Evolutionary conservation across 2,329 filamentous ascomycete species (phyloP).

Genomic region (Thermothelomyces thermophilus): DNA sequence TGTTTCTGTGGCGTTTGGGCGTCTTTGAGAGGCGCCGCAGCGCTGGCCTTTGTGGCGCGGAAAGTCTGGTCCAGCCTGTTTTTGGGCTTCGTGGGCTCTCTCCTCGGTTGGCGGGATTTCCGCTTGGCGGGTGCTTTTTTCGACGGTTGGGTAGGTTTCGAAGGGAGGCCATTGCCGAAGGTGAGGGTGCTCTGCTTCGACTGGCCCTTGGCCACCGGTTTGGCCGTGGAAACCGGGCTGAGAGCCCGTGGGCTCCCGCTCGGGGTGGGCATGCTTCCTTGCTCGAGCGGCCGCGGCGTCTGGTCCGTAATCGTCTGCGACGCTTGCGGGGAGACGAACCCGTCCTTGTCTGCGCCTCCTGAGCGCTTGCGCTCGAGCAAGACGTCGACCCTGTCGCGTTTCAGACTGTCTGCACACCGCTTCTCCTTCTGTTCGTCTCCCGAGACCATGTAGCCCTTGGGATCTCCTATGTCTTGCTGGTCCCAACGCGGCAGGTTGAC

Average conservation of each 20-base stretch:
- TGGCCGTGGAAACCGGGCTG: constrained; percentile 33
- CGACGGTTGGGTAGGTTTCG: constrained; percentile 23
- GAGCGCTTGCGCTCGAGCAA: constrained; percentile 33
- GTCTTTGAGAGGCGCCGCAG: constrained; percentile 15
- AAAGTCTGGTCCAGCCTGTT: constrained; percentile 37
- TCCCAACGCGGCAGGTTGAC: constrained; percentile 58
- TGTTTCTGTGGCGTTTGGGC: constrained; percentile 16
- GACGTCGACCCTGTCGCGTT: constrained; percentile 36
- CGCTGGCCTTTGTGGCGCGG: constrained; percentile 22
- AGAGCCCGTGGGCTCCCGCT: constrained; percentile 48
- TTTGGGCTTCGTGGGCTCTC: constrained; percentile 30
- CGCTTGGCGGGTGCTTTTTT: constrained; percentile 26
- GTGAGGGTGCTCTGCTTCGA: constrained; percentile 47
- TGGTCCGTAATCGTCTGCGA: constrained; percentile 26
- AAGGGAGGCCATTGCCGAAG: constrained; percentile 32
- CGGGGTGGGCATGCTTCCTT: constrained; percentile 51
- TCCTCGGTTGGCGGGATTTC: constrained; percentile 32
- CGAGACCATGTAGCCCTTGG: constrained; percentile 37
- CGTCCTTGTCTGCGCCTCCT: constrained; percentile 8
- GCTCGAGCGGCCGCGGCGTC: constrained; percentile 37
- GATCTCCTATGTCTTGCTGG: constrained; percentile 45
- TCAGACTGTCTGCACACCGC: constrained; percentile 32
- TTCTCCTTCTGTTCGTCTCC: constrained; percentile 39
- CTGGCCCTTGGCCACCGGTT: constrained; percentile 32
- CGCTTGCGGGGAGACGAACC: constrained; percentile 15